These are phyloP conservation scores for Scedosporium apiospermum DNA, from an alignment of 2,329 filamentous ascomycete species.

Conservation along the genomic window DNA sequence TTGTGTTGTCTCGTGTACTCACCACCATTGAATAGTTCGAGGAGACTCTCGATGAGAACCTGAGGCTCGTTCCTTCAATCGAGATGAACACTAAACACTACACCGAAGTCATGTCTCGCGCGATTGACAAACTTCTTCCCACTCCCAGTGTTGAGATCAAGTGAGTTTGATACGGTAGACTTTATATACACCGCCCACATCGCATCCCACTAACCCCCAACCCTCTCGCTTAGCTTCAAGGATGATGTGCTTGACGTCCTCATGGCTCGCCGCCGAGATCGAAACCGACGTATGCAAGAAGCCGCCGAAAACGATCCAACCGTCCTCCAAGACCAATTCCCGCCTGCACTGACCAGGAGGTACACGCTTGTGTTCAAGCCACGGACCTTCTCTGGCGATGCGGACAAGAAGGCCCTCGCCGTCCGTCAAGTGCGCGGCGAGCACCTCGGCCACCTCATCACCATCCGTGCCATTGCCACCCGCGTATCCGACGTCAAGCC, in stretches of 20 bases:
- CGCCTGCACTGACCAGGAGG: conserved; percentile 80
- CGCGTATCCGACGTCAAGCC: conserved; percentile 97
- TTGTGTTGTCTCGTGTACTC: conserved; percentile 9
- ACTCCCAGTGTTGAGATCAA: conserved; percentile 66
- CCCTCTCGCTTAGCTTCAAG: conserved; percentile 62
- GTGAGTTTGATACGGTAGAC: conserved; percentile 33
- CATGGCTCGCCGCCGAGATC: conserved; percentile 80
- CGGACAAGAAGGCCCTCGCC: conserved; percentile 59
- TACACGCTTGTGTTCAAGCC: conserved; percentile 98
- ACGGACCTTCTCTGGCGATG: conserved; percentile 60
- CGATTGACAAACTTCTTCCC: conserved; percentile 81
- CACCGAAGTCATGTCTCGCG: conserved; percentile 80
- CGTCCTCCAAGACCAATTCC: conserved; percentile 69
- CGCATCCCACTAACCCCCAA: not conserved
- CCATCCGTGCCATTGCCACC: conserved; percentile 86
- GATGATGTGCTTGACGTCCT: conserved; percentile 95
- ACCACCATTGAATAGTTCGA: conserved; percentile 53
- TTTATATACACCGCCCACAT: too few relatives aligned
- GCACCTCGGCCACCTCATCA: conserved; percentile 87
- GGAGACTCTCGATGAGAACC: conserved; percentile 54
- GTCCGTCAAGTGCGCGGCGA: conserved; percentile 89
- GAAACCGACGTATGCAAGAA: conserved; percentile 68
- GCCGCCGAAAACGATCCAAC: conserved; percentile 59
- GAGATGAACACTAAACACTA: conserved; percentile 92
- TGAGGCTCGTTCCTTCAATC: conserved; percentile 73